phyloP scores from a whole-genome alignment of 345 rosid genomes.

The Gossypium sturtianum region DNA sequence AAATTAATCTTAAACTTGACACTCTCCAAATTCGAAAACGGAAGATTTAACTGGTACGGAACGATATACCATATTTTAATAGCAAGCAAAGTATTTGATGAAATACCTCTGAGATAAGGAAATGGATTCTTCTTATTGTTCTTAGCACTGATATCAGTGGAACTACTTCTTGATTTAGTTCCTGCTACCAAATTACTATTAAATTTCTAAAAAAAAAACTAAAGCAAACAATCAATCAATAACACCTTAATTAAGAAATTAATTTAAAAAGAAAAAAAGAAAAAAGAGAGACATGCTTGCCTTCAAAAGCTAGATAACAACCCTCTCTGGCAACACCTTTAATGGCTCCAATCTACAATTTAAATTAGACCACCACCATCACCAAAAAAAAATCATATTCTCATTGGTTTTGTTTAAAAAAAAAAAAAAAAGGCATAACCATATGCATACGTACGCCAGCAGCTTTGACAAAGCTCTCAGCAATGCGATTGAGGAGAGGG shows the following conservation, averaged over 20 bases:
- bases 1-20: background rate
- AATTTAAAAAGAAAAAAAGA: too few relatives aligned
- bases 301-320: conserved; percentile 58
- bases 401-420: background rate
- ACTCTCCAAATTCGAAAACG: too few relatives aligned
- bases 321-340: conserved; percentile 79
- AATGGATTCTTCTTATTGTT: conserved; percentile 47
- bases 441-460: conserved; percentile 50
- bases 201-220: background rate
- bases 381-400: background rate
- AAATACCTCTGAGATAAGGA: conserved; percentile 60
- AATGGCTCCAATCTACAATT: conserved; percentile 68
- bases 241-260: too few relatives aligned
- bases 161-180: conserved; percentile 37
- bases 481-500: conserved; percentile 88
- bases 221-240: too few relatives aligned
- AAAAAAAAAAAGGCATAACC: background rate
- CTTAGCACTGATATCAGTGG: conserved; percentile 25
- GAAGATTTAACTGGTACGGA: too few relatives aligned
- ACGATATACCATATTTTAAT: background rate
- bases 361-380: background rate
- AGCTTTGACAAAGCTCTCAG: conserved; percentile 83
- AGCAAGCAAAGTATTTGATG: background rate
- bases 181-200: conserved; percentile 24
- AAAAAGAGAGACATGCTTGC: conserved; percentile 12